Conservation (phyloP, 306 rosid genomes). For the Purshia tridentata region DNA sequence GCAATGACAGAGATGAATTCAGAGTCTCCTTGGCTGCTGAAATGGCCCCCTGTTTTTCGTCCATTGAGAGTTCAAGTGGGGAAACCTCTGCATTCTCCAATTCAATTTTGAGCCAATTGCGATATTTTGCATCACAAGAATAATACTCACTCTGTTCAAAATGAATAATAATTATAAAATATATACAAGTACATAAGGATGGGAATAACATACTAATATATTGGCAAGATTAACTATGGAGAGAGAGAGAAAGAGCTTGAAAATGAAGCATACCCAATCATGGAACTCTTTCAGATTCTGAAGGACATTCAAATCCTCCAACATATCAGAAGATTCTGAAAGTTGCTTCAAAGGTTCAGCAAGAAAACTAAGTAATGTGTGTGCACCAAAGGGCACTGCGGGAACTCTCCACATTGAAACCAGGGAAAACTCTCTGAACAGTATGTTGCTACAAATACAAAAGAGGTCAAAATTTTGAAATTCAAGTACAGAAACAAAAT, state of each 20-base stretch:
- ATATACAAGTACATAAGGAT: neutral
- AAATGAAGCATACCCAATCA: constrained; percentile 71
- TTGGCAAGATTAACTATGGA: constrained; percentile 9
- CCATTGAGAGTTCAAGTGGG: constrained; percentile 59
- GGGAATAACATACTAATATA: neutral
- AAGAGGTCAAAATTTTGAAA: constrained; percentile 20
- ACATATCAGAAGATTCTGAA: constrained; percentile 58
- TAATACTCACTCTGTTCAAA: constrained; percentile 77
- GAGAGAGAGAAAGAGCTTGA: constrained; percentile 2
- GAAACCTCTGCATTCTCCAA: constrained; percentile 72
- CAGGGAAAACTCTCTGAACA: constrained; percentile 95
- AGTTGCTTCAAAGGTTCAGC: constrained; percentile 96
- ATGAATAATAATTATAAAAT: constrained; percentile 14
- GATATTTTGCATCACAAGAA: constrained; percentile 96
- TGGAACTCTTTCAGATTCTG: constrained; percentile 85
- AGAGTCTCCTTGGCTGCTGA: constrained; percentile 79
- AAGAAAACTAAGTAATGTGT: constrained; percentile 79
- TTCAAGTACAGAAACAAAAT: constrained; percentile 11
- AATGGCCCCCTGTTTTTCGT: constrained; percentile 74
- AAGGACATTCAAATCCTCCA: constrained; percentile 51
- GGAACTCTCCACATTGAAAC: constrained; percentile 98
- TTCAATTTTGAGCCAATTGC: constrained; percentile 93
- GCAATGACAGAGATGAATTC: constrained; percentile 62
- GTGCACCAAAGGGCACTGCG: constrained; percentile 92
- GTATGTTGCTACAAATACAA: constrained; percentile 59